Conservation (phyloP, 805 yeast species). For the Yarrowia deformans region DNA sequence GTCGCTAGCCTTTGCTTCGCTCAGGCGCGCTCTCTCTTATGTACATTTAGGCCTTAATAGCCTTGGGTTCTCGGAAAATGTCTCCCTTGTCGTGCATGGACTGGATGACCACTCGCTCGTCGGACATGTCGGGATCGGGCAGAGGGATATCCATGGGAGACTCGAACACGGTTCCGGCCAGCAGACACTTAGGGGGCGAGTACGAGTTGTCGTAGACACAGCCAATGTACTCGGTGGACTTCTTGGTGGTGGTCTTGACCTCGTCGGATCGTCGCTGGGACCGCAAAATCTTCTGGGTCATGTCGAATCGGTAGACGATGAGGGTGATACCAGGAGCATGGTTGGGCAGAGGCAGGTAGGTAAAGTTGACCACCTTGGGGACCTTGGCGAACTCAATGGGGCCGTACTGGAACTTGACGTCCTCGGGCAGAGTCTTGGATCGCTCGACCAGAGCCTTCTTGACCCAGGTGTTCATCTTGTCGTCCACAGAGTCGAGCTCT, state of each 20-base stretch:
- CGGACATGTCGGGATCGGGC: constrained; percentile 48
- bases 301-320: constrained; percentile 67
- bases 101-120: constrained; percentile 44
- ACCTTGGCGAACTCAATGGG: constrained; percentile 69
- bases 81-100: constrained; percentile 53
- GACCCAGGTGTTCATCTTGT: constrained; percentile 66
- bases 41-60: constrained; percentile 32
- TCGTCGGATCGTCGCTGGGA: constrained; percentile 56
- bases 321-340: constrained; percentile 63
- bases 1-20: not conserved
- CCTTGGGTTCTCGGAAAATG: constrained; percentile 48
- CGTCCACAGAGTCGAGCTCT: constrained; percentile 58
- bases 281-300: constrained; percentile 64
- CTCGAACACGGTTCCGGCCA: constrained; percentile 76
- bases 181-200: constrained; percentile 59
- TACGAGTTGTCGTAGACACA: constrained; percentile 65
- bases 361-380: constrained; percentile 77
- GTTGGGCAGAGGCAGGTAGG: constrained; percentile 68
- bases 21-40: constrained; percentile 13
- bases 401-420: constrained; percentile 75
- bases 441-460: constrained; percentile 64
- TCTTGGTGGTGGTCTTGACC: constrained; percentile 58
- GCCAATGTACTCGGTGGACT: constrained; percentile 66
- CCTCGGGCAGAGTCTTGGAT: constrained; percentile 62
- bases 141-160: constrained; percentile 49